Evolutionary conservation across 257 asterid species (phyloP), one percentile per base, ranked within the genome.

Genomic region (Paulownia fortunei): DNA sequence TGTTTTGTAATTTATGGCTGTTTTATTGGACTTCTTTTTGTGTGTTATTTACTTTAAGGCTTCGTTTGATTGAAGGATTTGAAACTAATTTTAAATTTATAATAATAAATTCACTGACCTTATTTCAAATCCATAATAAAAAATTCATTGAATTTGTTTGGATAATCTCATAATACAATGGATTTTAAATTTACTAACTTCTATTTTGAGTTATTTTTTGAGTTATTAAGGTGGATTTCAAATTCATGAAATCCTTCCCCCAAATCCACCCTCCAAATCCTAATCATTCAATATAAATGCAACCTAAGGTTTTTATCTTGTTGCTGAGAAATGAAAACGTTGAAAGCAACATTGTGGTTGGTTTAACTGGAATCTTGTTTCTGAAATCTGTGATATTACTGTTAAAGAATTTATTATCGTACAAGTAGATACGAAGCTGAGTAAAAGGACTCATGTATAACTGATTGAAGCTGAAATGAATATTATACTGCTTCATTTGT

Each of bases 271-370:
- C n/a, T n/a, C n/a, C n/a, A n/a, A n/a, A n/a, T n/a, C n/a, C n/a
- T n/a, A n/a, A n/a, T n/a, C n/a, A n/a, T n/a, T n/a, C n/a, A n/a
- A n/a, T n/a, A n/a, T n/a, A n/a, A n/a, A n/a, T n/a, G n/a, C n/a
- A n/a, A n/a, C n/a, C n/a, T n/a, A 62, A 24, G 24, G 26, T 46
- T 47, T 23, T 3, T 34, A n/a, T 59, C 32, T 76, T 70, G 34
- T 69, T 81, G 56, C 61, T 70, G 79, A 41, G 51, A 73, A 61
- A 42, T 69, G 59, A 9, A 74, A 36, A 60, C 44, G 60, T 54
- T 65, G 67, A 55, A 39, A 55, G 37, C 8, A 42, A 8, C 13
- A 44, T 73, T 73, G 54, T 21, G 21, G 9, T 60, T 61, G 24
- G 15, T 46, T 67, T 37, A 15, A 32, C 9, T 19, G 27, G 46